Base-by-base conservation (phyloP, 78 protist species). In the Dictyostelium capitatum region DNA sequence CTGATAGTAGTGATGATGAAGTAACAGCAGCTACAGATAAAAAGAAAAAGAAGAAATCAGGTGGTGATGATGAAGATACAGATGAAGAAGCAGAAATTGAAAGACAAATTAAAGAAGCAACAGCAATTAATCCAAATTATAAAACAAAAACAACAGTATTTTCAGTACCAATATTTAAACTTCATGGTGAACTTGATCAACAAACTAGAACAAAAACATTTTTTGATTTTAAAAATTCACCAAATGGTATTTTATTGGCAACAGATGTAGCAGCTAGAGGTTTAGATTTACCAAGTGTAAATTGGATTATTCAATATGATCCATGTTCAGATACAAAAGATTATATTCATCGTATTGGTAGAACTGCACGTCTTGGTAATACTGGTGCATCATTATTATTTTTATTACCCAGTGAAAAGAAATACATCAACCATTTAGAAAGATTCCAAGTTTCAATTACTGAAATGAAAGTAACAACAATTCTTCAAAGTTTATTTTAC, bases 261-360 rank as follows among this genome's bases (percentile, higher is more conserved):
- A 97, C 98, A 6, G 98, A 97, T 80, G 98, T 98, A 6, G 98
- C 98, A 14, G 95, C 99, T 3, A 96, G 99, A 19, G 99, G 99
- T n/a, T 81, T 98, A 37, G 98, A 98, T 69, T 37, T 98, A 56
- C 98, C 98, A 20, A 74, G 30, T 3, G 97, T 98, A 6, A 57
- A 67, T 72, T 98, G 98, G 98, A 96, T 97, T n/a, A 72, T 96
- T n/a, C 99, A 98, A 62, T 96, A 96, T 82, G 99, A 98, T 67
- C 98, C 97, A 30, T 98, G 98, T 12, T 65, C 98, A 6, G 92
- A 95, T 69, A 79, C 59, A 46, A 97, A 96, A 69, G 99, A 97
- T 28, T 99, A 98, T 75, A 97, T 98, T 43, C 99, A 99, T 95
- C 97, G 99, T 82, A 98, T 99, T 79, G 99, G 99, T 57, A 95